Evolutionary conservation across 2,329 filamentous ascomycete species (phyloP).

Genomic region (Aspergillus niger): DNA sequence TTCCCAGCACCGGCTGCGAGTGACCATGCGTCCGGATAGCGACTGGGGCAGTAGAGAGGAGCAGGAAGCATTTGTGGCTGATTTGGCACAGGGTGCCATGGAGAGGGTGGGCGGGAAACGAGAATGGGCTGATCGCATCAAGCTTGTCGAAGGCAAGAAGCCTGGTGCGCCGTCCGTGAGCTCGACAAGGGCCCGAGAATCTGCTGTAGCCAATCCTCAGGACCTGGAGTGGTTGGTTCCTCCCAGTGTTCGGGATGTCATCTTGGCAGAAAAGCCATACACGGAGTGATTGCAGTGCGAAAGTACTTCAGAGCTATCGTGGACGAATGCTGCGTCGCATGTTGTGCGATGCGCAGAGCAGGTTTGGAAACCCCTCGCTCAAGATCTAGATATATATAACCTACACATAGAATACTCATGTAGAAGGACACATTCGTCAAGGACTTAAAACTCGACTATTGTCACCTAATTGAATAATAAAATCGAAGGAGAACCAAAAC

Average conservation of each 20-base stretch:
- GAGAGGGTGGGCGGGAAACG: constrained; percentile 40
- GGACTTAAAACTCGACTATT: too few relatives aligned
- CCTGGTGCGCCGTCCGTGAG: constrained; percentile 42
- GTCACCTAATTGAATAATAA: too few relatives aligned
- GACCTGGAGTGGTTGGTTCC: constrained; percentile 42
- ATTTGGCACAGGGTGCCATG: constrained; percentile 40
- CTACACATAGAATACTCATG: not conserved
- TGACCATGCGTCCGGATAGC: constrained; percentile 46
- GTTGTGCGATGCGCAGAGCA: not conserved
- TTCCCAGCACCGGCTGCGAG: constrained; percentile 45
- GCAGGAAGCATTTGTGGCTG: constrained; percentile 41
- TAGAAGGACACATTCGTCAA: not conserved
- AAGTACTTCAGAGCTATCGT: not conserved
- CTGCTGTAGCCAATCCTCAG: constrained; percentile 31
- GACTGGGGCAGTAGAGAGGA: constrained; percentile 43
- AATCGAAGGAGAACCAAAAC: not conserved
- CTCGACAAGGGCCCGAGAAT: constrained; percentile 46
- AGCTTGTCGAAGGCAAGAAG: constrained; percentile 43
- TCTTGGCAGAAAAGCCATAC: constrained; percentile 38
- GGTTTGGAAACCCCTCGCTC: not conserved
- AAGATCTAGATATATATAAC: not conserved
- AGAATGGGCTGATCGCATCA: constrained; percentile 48
- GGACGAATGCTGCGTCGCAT: too few relatives aligned
- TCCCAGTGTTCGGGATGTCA: constrained; percentile 34
- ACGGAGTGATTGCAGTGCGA: constrained; percentile 9